phyloP scores from a whole-genome alignment of 2,329 filamentous ascomycete genomes.

The Venturia effusa region DNA sequence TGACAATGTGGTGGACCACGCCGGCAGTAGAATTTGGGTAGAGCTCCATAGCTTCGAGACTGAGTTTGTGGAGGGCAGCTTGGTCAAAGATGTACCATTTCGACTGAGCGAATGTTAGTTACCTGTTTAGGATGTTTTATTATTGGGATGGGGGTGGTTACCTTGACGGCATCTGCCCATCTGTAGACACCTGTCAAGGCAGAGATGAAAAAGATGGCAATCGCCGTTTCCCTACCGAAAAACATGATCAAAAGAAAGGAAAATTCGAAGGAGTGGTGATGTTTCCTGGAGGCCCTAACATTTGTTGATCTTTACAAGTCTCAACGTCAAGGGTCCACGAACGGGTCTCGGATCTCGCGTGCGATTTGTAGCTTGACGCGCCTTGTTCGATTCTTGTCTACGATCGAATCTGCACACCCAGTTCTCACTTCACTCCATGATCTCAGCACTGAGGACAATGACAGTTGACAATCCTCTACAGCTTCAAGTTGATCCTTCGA shows the following conservation, averaged over 20 bases:
- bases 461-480: too few species aligned
- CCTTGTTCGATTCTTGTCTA: too few species aligned
- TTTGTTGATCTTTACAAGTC: not conserved
- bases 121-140: not conserved
- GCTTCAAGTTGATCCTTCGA: too few species aligned
- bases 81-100: constrained; percentile 65
- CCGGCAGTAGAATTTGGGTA: constrained; percentile 66
- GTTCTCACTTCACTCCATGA: too few species aligned
- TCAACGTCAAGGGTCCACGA: not conserved
- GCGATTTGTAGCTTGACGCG: too few species aligned
- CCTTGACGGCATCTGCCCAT: constrained; percentile 7
- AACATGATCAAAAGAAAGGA: not conserved
- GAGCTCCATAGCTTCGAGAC: constrained; percentile 51
- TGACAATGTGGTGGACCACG: constrained; percentile 59
- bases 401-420: too few species aligned
- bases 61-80: constrained; percentile 56
- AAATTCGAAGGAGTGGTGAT: not conserved
- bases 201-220: not conserved
- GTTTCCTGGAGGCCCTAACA: not conserved
- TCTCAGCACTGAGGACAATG: too few species aligned
- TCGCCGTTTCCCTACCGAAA: not conserved
- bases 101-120: constrained; percentile 2
- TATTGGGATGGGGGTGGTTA: constrained; percentile 1
- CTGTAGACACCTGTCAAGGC: constrained; percentile 4
- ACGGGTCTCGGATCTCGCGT: too few species aligned